A percentile compares a stretch with the other conserved stretches of the same genome.
Evolutionary conservation across 305 asterid genomes (phyloP).

Genomic region (Solanum chacoense): DNA sequence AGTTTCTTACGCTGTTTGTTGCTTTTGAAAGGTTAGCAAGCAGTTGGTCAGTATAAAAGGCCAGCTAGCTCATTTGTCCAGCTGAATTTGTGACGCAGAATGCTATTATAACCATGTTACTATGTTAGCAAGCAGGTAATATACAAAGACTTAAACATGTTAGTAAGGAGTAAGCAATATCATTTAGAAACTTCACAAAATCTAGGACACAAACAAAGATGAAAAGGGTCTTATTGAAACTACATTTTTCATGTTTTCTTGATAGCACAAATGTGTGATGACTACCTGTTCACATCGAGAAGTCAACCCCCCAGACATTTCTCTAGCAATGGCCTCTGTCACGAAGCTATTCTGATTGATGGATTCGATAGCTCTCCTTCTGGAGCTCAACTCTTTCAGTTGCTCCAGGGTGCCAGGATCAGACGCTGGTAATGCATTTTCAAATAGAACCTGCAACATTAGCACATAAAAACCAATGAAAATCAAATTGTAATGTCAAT

Average conservation of each 20-base stretch:
- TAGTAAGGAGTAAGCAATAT: neutral
- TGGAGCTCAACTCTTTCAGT: constrained; percentile 53
- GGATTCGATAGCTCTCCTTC: constrained; percentile 43
- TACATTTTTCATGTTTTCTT: neutral
- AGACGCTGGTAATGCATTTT: constrained; percentile 24
- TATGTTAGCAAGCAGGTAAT: neutral
- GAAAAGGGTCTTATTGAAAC: neutral
- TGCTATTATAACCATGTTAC: neutral
- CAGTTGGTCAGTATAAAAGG: neutral
- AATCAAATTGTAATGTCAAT: neutral
- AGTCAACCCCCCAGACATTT: constrained; percentile 62
- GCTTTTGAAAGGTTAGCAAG: neutral
- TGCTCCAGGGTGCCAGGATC: constrained; percentile 51
- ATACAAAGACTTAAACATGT: neutral
- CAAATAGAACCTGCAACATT: constrained; percentile 29
- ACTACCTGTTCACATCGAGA: constrained; percentile 48
- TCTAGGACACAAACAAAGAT: neutral
- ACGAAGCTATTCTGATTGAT: constrained; percentile 31
- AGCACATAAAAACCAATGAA: neutral
- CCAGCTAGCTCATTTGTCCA: neutral
- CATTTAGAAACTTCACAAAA: neutral
- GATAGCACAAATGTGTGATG: neutral
- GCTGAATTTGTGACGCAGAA: neutral
- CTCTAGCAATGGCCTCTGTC: constrained; percentile 60
- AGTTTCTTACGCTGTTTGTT: neutral